These are phyloP conservation scores for Jacaranda copaia DNA, from an alignment of 257 asterid species.

Conservation along the genomic window DNA sequence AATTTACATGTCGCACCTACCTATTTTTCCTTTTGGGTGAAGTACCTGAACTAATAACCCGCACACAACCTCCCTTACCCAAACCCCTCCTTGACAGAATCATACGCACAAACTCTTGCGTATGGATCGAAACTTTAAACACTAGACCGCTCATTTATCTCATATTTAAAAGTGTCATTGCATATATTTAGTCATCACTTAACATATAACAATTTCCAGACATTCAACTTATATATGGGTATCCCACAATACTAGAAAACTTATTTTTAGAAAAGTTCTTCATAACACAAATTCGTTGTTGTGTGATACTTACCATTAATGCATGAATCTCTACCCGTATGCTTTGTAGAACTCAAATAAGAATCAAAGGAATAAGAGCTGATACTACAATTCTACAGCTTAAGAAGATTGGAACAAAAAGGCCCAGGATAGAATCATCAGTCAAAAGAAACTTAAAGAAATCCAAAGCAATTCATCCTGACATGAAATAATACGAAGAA, in stretches of 20 bases:
- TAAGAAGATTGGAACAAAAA: background rate
- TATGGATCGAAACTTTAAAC: background rate
- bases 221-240: background rate
- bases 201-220: background rate
- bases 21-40: no score
- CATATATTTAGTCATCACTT: background rate
- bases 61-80: background rate
- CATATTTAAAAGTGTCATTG: background rate
- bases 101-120: background rate
- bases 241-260: background rate
- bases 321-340: background rate
- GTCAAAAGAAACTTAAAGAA: background rate
- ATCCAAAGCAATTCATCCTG: background rate
- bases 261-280: no score
- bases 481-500: background rate
- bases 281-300: background rate
- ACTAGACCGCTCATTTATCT: background rate
- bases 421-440: background rate
- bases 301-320: background rate
- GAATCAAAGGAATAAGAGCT: background rate
- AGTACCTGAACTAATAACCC: background rate
- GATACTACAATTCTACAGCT: background rate
- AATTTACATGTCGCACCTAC: background rate
- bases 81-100: background rate
- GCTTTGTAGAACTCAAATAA: conserved; percentile 3